These are phyloP conservation scores for Colletotrichum cuscutae DNA, from an alignment of 2,329 filamentous ascomycete genomes.

Conservation along the genomic window DNA sequence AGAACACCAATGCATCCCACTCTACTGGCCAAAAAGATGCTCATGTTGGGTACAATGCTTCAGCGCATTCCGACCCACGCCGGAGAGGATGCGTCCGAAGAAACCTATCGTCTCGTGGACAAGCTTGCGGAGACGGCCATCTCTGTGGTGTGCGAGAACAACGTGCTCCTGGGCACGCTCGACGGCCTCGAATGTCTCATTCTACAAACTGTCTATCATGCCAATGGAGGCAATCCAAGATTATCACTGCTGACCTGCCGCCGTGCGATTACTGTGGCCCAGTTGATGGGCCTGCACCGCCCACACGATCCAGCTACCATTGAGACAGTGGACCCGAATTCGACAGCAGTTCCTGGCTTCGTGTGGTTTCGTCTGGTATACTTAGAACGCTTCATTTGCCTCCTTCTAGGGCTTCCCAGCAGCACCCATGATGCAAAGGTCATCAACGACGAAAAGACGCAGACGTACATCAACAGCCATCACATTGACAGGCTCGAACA, in stretches of 20 bases:
- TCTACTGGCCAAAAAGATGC: slow-evolving; percentile 51
- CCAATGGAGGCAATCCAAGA: slow-evolving; percentile 57
- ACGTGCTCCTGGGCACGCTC: slow-evolving; percentile 54
- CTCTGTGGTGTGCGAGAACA: slow-evolving; percentile 54
- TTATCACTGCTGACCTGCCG: slow-evolving; percentile 56
- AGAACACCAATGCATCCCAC: slow-evolving; percentile 48
- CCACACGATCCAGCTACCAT: slow-evolving; percentile 22
- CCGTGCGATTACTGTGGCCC: slow-evolving; percentile 55
- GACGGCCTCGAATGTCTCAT: slow-evolving; percentile 61
- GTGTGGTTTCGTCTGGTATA: slow-evolving; percentile 52
- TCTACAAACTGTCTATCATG: slow-evolving; percentile 56
- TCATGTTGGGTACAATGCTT: slow-evolving; percentile 49
- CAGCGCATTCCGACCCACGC: slow-evolving; percentile 44
- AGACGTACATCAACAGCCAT: slow-evolving; percentile 32
- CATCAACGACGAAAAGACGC: not conserved
- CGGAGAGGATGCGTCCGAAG: slow-evolving; percentile 38
- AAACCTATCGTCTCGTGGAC: slow-evolving; percentile 38
- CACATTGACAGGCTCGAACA: slow-evolving; percentile 44
- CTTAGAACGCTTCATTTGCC: slow-evolving; percentile 48
- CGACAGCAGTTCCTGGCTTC: slow-evolving; percentile 31
- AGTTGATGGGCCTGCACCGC: slow-evolving; percentile 50
- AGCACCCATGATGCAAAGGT: slow-evolving; percentile 38
- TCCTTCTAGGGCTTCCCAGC: slow-evolving; percentile 52
- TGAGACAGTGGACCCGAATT: slow-evolving; percentile 20
- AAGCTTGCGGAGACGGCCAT: slow-evolving; percentile 43